phyloP scores from a whole-genome alignment of 106 monocot species.

The Posidonia australis region DNA sequence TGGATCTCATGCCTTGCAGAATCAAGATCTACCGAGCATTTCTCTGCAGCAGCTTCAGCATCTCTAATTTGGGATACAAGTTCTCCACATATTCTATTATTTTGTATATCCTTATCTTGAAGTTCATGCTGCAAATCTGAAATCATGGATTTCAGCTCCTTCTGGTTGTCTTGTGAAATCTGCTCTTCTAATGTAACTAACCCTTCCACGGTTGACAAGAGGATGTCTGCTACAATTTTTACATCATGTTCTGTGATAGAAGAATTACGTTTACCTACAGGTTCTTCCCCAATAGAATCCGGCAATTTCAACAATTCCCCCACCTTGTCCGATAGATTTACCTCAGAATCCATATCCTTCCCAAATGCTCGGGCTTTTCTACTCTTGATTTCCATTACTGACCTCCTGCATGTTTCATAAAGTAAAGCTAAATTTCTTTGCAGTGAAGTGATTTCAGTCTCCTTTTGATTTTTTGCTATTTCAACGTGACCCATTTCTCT shows the following conservation, averaged over 20 bases:
- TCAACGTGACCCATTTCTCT: constrained; percentile 28
- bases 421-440: constrained; percentile 38
- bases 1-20: constrained; percentile 34
- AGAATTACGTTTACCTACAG: constrained; percentile 9
- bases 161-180: constrained; percentile 22
- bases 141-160: constrained; percentile 42
- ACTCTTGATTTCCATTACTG: constrained; percentile 38
- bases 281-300: constrained; percentile 7
- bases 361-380: constrained; percentile 25
- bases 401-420: constrained; percentile 59
- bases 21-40: constrained; percentile 43
- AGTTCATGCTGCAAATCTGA: constrained; percentile 62
- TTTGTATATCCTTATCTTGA: constrained; percentile 71
- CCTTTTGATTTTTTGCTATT: constrained; percentile 35
- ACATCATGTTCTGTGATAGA: constrained; percentile 29
- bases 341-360: constrained; percentile 11
- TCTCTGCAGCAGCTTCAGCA: constrained; percentile 46
- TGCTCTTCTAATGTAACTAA: constrained; percentile 18
- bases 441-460: constrained; percentile 34
- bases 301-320: constrained; percentile 8
- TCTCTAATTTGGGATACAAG: constrained; percentile 77
- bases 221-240: constrained; percentile 31
- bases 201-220: constrained; percentile 33
- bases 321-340: constrained; percentile 6
- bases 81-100: constrained; percentile 44